Percentiles rank a stretch among this genome's conserved stretches.
Conservation (phyloP, 2,329 filamentous ascomycete genomes). For the Didymellaceae sp. region DNA sequence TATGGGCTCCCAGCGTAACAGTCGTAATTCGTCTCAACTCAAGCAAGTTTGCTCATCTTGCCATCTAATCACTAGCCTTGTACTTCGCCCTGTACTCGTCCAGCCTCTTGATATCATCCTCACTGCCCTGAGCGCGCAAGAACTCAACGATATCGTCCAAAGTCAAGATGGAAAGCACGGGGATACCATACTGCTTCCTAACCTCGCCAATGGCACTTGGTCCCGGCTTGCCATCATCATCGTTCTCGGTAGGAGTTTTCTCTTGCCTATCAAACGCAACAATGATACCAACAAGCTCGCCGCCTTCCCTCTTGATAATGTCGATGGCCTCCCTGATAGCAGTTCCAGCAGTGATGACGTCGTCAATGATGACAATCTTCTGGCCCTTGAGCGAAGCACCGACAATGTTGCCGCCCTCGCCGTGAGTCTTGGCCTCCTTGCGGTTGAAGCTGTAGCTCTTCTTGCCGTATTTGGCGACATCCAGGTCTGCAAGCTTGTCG, state of each 20-base stretch:
- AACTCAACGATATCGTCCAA: constrained; percentile 75
- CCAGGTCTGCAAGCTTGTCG: constrained; percentile 75
- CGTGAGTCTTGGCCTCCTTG: constrained; percentile 95
- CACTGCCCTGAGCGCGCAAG: constrained; percentile 52
- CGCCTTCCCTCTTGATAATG: constrained; percentile 86
- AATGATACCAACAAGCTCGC: constrained; percentile 82
- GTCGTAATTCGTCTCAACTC: constrained; percentile 5
- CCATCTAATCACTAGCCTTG: constrained; percentile 45
- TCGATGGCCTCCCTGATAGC: constrained; percentile 91
- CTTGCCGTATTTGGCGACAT: constrained; percentile 68
- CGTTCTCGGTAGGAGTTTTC: constrained; percentile 68
- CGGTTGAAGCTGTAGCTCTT: constrained; percentile 91
- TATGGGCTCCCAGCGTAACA: background rate
- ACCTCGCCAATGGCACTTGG: constrained; percentile 87
- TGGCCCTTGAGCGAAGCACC: constrained; percentile 85
- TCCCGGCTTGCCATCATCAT: constrained; percentile 71
- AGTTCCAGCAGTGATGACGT: constrained; percentile 94
- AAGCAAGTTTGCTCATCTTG: background rate
- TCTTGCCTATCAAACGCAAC: constrained; percentile 89
- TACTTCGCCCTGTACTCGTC: constrained; percentile 51
- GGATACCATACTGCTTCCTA: constrained; percentile 80
- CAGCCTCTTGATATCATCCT: constrained; percentile 53
- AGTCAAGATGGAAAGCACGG: constrained; percentile 82
- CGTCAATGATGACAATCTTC: constrained; percentile 88
- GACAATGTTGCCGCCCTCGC: constrained; percentile 92